These are phyloP conservation scores for Globisporangium abappressorium DNA, from an alignment of 352 stramenopile genomes.

Conservation along the genomic window DNA sequence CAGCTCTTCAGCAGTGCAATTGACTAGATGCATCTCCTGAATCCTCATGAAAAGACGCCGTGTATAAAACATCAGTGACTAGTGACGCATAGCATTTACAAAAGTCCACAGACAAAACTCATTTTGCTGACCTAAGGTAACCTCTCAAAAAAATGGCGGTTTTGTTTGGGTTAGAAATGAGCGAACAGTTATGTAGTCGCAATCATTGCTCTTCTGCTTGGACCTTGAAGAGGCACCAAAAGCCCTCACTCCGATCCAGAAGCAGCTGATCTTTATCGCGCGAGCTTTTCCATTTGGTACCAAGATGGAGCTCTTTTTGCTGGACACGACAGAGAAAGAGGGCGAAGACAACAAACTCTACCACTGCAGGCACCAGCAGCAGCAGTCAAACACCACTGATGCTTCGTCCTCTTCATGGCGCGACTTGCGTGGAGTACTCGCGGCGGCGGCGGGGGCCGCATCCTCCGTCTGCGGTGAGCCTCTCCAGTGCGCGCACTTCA, in stretches of 20 bases:
- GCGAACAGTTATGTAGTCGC: neutral
- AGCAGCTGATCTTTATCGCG: too few relatives aligned
- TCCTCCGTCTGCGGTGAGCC: slow-evolving; percentile 46
- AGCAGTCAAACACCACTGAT: neutral
- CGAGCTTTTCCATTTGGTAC: neutral
- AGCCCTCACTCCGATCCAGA: too few relatives aligned
- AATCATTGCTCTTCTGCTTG: neutral
- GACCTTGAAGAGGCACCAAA: slow-evolving; percentile 13
- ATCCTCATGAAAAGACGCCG: neutral
- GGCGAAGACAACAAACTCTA: slow-evolving; percentile 68
- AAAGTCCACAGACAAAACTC: too few relatives aligned
- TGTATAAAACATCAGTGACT: neutral
- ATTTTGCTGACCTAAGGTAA: too few relatives aligned
- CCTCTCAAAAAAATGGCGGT: too few relatives aligned
- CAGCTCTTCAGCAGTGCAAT: too few relatives aligned
- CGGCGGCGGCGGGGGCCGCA: slow-evolving; percentile 49
- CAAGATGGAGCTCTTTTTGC: slow-evolving; percentile 50
- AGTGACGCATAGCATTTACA: neutral
- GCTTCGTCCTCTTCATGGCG: slow-evolving; percentile 24
- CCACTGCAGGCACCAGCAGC: slow-evolving; percentile 22
- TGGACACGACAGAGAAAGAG: slow-evolving; percentile 66
- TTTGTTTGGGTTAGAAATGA: too few relatives aligned
- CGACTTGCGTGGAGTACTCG: slow-evolving; percentile 53
- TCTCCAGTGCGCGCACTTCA: slow-evolving; percentile 36
- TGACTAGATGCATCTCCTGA: too few relatives aligned